phyloP scores from a whole-genome alignment of 768 basidiomycete species.

The Grammothele lineata region DNA sequence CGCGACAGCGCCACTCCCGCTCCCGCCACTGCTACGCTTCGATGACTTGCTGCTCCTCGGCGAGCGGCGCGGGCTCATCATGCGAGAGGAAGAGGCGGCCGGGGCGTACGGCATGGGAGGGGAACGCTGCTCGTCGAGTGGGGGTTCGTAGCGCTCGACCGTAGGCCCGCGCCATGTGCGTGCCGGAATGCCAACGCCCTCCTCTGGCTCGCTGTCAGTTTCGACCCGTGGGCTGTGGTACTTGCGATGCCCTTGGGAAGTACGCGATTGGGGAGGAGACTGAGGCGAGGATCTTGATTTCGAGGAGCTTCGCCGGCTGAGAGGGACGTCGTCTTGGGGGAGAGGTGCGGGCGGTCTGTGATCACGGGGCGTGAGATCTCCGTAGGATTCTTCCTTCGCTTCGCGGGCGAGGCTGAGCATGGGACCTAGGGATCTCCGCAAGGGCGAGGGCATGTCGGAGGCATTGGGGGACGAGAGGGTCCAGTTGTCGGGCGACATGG shows the following conservation, averaged over 20 bases:
- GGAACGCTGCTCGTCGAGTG: constrained; percentile 2
- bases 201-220: constrained; percentile 12
- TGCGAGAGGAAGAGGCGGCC: background rate
- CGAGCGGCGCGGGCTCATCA: constrained; percentile 8
- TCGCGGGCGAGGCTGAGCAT: constrained; percentile 13
- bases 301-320: constrained; percentile 10
- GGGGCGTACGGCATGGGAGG: background rate
- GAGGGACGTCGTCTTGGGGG: constrained; percentile 4
- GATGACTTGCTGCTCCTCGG: constrained; percentile 3
- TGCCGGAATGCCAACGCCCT: background rate
- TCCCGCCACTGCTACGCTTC: constrained; percentile 5
- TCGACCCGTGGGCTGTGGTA: constrained; percentile 14
- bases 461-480: constrained; percentile 15
- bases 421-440: constrained; percentile 9
- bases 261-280: constrained; percentile 3
- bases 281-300: constrained; percentile 7
- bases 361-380: background rate
- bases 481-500: constrained; percentile 12
- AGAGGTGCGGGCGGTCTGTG: background rate
- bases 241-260: constrained; percentile 7
- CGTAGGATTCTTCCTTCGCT: constrained; percentile 7
- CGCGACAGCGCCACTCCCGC: background rate
- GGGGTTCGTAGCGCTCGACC: background rate
- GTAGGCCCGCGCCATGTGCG: constrained; percentile 6
- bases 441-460: constrained; percentile 14